Evolutionary conservation across 495 filamentous ascomycete genomes (phyloP).

Genomic region (Elaphomyces granulatus): DNA sequence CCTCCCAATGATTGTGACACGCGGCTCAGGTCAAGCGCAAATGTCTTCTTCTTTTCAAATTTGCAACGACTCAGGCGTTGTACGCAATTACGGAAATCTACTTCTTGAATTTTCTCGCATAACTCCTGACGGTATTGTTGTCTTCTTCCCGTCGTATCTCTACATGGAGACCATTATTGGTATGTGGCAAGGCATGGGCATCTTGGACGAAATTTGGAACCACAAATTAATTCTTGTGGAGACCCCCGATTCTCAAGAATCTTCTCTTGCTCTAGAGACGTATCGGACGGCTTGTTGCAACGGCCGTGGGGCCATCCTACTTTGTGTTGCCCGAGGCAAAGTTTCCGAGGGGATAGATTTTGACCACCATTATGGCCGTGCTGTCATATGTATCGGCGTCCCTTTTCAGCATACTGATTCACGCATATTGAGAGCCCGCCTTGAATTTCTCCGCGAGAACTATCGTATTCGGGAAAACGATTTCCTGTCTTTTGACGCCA

Average conservation of each 20-base stretch:
- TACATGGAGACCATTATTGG: slow-evolving; percentile 99
- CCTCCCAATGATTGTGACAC: slow-evolving; percentile 94
- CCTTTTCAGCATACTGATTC: slow-evolving; percentile 99
- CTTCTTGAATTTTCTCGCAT: slow-evolving; percentile 87
- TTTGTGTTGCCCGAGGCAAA: slow-evolving; percentile 93
- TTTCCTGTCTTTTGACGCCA: slow-evolving; percentile 97
- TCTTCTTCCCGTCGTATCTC: slow-evolving; percentile 97
- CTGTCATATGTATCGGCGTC: slow-evolving; percentile 91
- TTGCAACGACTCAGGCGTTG: slow-evolving; percentile 83
- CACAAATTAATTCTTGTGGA: slow-evolving; percentile 97
- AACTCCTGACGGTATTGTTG: slow-evolving; percentile 91
- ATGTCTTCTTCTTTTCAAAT: slow-evolving; percentile 87
- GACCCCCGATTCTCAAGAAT: slow-evolving; percentile 94
- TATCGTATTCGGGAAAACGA: slow-evolving; percentile 97
- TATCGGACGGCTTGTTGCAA: slow-evolving; percentile 96
- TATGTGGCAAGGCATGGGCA: slow-evolving; percentile 98
- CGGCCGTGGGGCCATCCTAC: slow-evolving; percentile 78
- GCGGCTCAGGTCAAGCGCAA: slow-evolving; percentile 81
- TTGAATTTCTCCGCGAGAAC: slow-evolving; percentile 94
- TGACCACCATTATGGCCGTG: slow-evolving; percentile 95
- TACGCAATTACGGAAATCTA: slow-evolving; percentile 88
- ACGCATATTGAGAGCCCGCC: slow-evolving; percentile 84
- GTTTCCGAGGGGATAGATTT: slow-evolving; percentile 98
- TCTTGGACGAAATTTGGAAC: slow-evolving; percentile 96
- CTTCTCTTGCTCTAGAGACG: slow-evolving; percentile 85